Evolutionary conservation across 805 yeast genomes (phyloP).

Genomic region (Hanseniaspora meyeri): DNA sequence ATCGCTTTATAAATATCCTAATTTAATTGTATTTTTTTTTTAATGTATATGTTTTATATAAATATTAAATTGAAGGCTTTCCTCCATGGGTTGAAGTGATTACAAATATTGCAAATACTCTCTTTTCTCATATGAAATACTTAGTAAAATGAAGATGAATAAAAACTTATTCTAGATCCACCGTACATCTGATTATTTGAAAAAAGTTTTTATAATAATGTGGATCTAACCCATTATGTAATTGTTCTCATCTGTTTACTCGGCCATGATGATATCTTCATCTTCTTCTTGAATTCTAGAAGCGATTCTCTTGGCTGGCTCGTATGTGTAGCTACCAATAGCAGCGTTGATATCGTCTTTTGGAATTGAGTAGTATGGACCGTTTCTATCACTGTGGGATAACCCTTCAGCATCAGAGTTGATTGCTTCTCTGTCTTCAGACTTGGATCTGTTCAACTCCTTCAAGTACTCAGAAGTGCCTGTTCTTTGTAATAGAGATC

Average conservation of each 20-base stretch:
- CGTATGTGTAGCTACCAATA: conserved; percentile 14
- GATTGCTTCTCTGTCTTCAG: conserved; percentile 19
- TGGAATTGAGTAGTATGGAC: conserved; percentile 23
- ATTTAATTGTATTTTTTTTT: too few relatives aligned
- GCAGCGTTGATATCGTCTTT: conserved; percentile 23
- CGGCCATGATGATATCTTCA: conserved; percentile 7
- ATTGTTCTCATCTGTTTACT: background rate
- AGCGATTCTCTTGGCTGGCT: conserved; percentile 6
- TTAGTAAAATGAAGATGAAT: too few relatives aligned
- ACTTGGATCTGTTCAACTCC: conserved; percentile 29
- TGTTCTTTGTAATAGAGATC: conserved; percentile 21
- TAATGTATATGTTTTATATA: too few relatives aligned
- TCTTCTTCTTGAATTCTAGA: conserved; percentile 10
- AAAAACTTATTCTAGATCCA: too few relatives aligned
- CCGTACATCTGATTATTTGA: too few relatives aligned
- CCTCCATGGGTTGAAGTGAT: too few relatives aligned
- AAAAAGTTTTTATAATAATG: too few relatives aligned
- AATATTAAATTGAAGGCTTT: too few relatives aligned
- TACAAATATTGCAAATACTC: too few relatives aligned
- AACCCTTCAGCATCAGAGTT: conserved; percentile 4
- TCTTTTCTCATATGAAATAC: too few relatives aligned
- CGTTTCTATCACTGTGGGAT: conserved; percentile 8
- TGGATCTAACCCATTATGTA: too few relatives aligned
- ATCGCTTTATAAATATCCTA: too few relatives aligned
- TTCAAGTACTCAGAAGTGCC: conserved; percentile 40